phyloP scores from a whole-genome alignment of 768 basidiomycete genomes.

The Ephemerocybe angulata region DNA sequence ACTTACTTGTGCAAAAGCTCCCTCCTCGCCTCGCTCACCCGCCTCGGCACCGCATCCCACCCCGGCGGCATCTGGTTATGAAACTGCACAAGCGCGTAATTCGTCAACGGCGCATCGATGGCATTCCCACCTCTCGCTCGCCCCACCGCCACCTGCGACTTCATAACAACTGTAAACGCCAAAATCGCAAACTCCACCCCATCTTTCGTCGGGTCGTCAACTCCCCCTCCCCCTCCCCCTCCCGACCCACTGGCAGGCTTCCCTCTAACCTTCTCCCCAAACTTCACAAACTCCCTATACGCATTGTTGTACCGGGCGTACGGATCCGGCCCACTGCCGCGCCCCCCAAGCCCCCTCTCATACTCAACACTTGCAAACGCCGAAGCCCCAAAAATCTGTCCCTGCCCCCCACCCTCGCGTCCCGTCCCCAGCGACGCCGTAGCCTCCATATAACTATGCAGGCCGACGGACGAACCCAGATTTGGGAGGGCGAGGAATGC shows the following conservation, averaged over 20 bases:
- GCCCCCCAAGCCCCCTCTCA: background rate
- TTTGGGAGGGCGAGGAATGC: conserved; percentile 37
- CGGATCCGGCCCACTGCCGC: conserved; percentile 17
- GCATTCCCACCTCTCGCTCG: conserved; percentile 33
- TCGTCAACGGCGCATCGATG: conserved; percentile 33
- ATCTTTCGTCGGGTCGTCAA: conserved; percentile 1
- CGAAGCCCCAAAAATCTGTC: conserved; percentile 34
- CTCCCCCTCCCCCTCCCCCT: background rate
- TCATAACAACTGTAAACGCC: conserved; percentile 36
- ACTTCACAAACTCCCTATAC: conserved; percentile 28
- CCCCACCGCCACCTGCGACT: conserved; percentile 32
- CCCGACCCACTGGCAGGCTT: background rate
- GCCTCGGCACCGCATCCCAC: conserved; percentile 16
- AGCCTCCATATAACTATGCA: conserved; percentile 35
- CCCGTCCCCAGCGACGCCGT: conserved; percentile 26
- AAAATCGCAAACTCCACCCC: conserved; percentile 26
- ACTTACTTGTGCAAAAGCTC: conserved; percentile 28
- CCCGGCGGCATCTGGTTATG: conserved; percentile 24
- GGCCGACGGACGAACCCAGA: conserved; percentile 20
- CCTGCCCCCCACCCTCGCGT: conserved; percentile 22
- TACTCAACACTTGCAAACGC: conserved; percentile 20
- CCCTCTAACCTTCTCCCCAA: conserved; percentile 18
- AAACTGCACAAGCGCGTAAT: conserved; percentile 33
- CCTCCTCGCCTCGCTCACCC: conserved; percentile 23
- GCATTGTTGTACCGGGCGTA: conserved; percentile 25